Evolutionary conservation across 257 asterid species (phyloP).

Genomic region (Jacaranda copaia): DNA sequence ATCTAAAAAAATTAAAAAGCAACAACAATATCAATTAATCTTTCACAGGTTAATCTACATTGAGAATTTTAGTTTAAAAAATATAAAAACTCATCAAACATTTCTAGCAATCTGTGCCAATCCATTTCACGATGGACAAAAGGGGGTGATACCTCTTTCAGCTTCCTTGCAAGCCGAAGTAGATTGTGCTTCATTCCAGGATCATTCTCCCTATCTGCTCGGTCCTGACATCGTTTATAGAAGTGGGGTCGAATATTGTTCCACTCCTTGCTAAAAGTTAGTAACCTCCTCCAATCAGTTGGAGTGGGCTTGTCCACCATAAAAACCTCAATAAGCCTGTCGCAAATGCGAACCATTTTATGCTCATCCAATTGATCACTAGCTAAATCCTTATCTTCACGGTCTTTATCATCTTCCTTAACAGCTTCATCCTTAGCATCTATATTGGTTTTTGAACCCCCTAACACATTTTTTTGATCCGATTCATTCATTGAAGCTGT

Average conservation of each 20-base stretch:
- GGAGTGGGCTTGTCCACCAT: slow-evolving; percentile 91
- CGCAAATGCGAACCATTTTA: slow-evolving; percentile 75
- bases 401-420: slow-evolving; percentile 28
- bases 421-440: slow-evolving; percentile 34
- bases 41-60: slow-evolving; percentile 7
- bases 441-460: slow-evolving; percentile 38
- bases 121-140: slow-evolving; percentile 9
- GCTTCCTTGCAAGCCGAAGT: slow-evolving; percentile 83
- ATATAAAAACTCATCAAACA: neutral
- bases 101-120: slow-evolving; percentile 15
- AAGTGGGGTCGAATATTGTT: slow-evolving; percentile 77
- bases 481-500: slow-evolving; percentile 44
- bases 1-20: neutral
- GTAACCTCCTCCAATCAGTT: slow-evolving; percentile 84
- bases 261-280: slow-evolving; percentile 92
- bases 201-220: slow-evolving; percentile 74
- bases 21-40: neutral
- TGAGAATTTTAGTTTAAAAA: neutral
- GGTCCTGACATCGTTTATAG: slow-evolving; percentile 71
- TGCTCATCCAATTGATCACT: slow-evolving; percentile 54
- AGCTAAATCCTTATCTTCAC: slow-evolving; percentile 37
- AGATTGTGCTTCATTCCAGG: slow-evolving; percentile 81
- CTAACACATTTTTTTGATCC: slow-evolving; percentile 40
- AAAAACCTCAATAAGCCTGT: slow-evolving; percentile 83
- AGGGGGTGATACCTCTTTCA: slow-evolving; percentile 68